phyloP scores from a whole-genome alignment of 75 land plant genomes.

The Sequoia sempervirens region DNA sequence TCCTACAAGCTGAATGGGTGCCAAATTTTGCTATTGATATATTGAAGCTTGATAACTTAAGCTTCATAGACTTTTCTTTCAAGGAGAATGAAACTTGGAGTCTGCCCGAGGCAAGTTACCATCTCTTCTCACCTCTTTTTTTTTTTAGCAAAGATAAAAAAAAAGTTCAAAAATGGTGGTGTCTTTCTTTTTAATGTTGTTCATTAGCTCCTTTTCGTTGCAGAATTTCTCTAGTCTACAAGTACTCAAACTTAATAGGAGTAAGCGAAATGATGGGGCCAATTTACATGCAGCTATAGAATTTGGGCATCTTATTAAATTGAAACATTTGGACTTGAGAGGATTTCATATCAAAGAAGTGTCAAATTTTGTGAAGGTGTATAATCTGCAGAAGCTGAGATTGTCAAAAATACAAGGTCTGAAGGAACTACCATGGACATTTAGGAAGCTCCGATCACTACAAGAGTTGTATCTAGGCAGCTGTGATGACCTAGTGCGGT shows the following conservation, averaged over 20 bases:
- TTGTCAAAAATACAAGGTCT: neutral
- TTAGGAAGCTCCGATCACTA: neutral
- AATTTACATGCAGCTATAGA: neutral
- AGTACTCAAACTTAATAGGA: neutral
- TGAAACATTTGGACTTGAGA: neutral
- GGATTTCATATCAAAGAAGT: neutral
- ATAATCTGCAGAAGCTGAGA: neutral
- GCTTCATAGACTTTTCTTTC: neutral
- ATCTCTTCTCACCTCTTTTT: too few species aligned
- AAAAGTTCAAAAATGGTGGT: neutral
- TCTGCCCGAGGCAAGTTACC: too few species aligned
- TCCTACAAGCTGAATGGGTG: too few species aligned
- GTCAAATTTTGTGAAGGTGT: neutral
- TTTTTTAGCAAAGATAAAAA: too few species aligned
- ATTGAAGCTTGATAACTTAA: too few species aligned
- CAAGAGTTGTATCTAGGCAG: neutral
- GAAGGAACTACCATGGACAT: neutral
- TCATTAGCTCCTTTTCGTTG: neutral
- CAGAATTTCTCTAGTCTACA: neutral
- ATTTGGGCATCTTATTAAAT: neutral
- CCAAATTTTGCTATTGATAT: too few species aligned
- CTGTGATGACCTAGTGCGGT: neutral
- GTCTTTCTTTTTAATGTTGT: neutral
- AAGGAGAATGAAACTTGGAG: too few species aligned
- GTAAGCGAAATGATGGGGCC: neutral